Evolutionary conservation across 2,329 filamentous ascomycete genomes (phyloP).

Genomic region (Aspergillus pseudoviridinutans): DNA sequence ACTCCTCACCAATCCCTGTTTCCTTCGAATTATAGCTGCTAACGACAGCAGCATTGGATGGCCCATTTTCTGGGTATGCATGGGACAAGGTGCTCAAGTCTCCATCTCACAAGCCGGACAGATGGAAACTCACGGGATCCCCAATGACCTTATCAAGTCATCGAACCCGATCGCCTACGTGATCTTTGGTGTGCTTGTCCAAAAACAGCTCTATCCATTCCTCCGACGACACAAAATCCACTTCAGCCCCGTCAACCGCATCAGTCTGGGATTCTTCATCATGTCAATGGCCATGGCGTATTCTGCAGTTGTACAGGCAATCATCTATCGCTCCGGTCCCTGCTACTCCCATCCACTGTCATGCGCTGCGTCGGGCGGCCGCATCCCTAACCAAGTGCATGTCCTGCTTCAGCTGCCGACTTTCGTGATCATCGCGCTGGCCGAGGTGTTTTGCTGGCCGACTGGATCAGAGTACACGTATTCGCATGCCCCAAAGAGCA

Average conservation of each 20-base stretch:
- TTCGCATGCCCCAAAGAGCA: slow-evolving; percentile 39
- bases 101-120: slow-evolving; percentile 49
- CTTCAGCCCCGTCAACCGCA: slow-evolving; percentile 56
- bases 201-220: slow-evolving; percentile 53
- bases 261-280: slow-evolving; percentile 55
- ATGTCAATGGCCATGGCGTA: slow-evolving; percentile 52
- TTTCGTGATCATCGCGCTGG: slow-evolving; percentile 37
- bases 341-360: slow-evolving; percentile 47
- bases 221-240: slow-evolving; percentile 50
- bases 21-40: not conserved
- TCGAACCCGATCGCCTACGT: slow-evolving; percentile 59
- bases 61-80: slow-evolving; percentile 14
- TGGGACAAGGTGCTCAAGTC: slow-evolving; percentile 18
- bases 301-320: slow-evolving; percentile 54
- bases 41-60: slow-evolving; percentile 2
- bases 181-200: slow-evolving; percentile 52
- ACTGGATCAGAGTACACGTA: slow-evolving; percentile 45
- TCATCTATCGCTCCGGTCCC: slow-evolving; percentile 54
- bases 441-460: slow-evolving; percentile 43
- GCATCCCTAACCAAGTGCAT: slow-evolving; percentile 29
- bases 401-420: slow-evolving; percentile 41
- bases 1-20: not conserved
- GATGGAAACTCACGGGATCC: slow-evolving; percentile 50
- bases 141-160: slow-evolving; percentile 60
- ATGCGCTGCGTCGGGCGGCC: slow-evolving; percentile 22